Conservation (phyloP, 108 stramenopile species). For the Nitzschia sp. region DNA sequence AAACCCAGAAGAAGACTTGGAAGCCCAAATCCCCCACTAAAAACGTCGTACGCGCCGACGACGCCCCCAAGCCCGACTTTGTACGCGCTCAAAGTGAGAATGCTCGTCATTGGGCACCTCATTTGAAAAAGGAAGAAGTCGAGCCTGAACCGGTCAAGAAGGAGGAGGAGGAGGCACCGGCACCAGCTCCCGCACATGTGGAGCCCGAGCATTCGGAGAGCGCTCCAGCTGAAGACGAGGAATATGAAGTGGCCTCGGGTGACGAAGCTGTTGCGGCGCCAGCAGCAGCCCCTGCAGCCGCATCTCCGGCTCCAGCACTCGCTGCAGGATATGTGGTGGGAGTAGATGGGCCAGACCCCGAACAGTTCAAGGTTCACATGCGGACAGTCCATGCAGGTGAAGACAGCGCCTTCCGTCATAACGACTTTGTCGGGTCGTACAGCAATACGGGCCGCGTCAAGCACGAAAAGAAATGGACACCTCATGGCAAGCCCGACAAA, state of each 20-base stretch:
- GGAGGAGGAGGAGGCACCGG: too few relatives aligned
- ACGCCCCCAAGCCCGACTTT: too few relatives aligned
- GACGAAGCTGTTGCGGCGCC: not conserved
- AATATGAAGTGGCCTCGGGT: not conserved
- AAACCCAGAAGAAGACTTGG: slow-evolving; percentile 1
- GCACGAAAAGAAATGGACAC: not conserved
- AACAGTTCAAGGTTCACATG: slow-evolving; percentile 20
- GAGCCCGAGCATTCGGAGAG: too few relatives aligned
- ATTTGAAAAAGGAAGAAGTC: too few relatives aligned
- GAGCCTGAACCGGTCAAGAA: too few relatives aligned
- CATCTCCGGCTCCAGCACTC: not conserved
- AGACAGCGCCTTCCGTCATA: not conserved
- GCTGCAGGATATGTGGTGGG: not conserved
- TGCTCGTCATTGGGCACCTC: too few relatives aligned
- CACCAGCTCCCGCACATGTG: too few relatives aligned
- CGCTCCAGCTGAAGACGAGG: too few relatives aligned
- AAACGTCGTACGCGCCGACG: too few relatives aligned
- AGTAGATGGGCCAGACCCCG: slow-evolving; percentile 1
- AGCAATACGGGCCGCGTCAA: slow-evolving; percentile 14
- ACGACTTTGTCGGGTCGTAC: slow-evolving; percentile 12
- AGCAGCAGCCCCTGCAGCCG: too few relatives aligned
- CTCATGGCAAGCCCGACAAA: not conserved
- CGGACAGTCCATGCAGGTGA: slow-evolving; percentile 12
- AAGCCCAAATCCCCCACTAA: slow-evolving; percentile 2
- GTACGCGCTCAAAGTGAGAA: too few relatives aligned